Evolutionary conservation across 805 yeast genomes (phyloP).

Genomic region (Saccharomycopsis fodiens): DNA sequence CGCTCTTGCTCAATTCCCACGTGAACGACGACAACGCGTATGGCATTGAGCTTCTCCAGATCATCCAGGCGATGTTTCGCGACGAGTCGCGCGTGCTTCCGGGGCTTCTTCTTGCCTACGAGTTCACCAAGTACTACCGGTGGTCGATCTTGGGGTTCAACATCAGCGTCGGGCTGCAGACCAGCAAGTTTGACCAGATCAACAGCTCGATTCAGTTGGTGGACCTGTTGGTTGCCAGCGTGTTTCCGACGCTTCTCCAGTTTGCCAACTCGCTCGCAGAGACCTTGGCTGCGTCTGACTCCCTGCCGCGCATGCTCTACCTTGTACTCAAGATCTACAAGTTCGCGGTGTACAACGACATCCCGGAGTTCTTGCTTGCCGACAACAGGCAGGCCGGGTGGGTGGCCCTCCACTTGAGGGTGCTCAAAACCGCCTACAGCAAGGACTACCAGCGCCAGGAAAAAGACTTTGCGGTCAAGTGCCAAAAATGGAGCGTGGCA

Average conservation of each 20-base stretch:
- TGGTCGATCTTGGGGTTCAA: conserved; percentile 25
- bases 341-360: conserved; percentile 49
- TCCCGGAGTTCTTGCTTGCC: conserved; percentile 43
- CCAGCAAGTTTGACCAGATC: conserved; percentile 19
- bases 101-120: conserved; percentile 9
- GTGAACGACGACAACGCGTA: conserved; percentile 11
- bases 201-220: conserved; percentile 12
- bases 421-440: conserved; percentile 51
- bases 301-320: conserved; percentile 35
- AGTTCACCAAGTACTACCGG: conserved; percentile 17
- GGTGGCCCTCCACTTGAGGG: conserved; percentile 59
- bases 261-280: conserved; percentile 1
- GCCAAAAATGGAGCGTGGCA: conserved; percentile 85
- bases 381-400: conserved; percentile 40
- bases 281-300: conserved; percentile 1
- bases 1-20: conserved; percentile 4
- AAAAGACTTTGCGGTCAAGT: conserved; percentile 49
- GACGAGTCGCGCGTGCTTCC: conserved; percentile 24
- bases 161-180: conserved; percentile 31
- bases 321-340: conserved; percentile 60
- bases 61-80: conserved; percentile 5
- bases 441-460: conserved; percentile 40
- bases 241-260: conserved; percentile 15
- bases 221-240: conserved; percentile 11
- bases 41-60: conserved; percentile 13